A percentile compares a stretch with the other conserved stretches of the same genome.
Evolutionary conservation across 129 eudicot genomes (phyloP).

Genomic region (Calendula officinalis): DNA sequence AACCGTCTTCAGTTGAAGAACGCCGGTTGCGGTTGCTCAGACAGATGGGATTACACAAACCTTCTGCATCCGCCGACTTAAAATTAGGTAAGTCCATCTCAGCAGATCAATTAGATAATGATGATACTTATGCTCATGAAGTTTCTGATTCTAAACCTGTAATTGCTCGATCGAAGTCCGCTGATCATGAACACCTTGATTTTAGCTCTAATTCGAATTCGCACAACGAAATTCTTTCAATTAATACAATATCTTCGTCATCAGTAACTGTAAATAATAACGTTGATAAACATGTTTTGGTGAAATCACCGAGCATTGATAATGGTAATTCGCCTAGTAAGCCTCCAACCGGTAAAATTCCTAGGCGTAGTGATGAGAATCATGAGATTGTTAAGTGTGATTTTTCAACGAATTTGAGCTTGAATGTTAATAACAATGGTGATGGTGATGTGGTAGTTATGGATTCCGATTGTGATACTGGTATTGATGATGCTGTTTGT

Average conservation of each 20-base stretch:
- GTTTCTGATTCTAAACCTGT: constrained; percentile 20
- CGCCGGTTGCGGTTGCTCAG: constrained; percentile 77
- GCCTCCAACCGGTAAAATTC: constrained; percentile 54
- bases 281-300: constrained; percentile 28
- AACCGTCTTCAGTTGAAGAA: constrained; percentile 74
- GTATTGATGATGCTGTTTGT: constrained; percentile 41
- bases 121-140: background rate
- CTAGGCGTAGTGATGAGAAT: constrained; percentile 29
- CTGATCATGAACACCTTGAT: constrained; percentile 40
- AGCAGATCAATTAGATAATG: constrained; percentile 37
- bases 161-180: constrained; percentile 58
- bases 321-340: constrained; percentile 51
- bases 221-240: constrained; percentile 25
- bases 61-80: constrained; percentile 21
- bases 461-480: constrained; percentile 32
- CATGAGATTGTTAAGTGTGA: constrained; percentile 38
- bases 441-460: constrained; percentile 27
- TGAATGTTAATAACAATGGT: constrained; percentile 28
- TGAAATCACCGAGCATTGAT: constrained; percentile 32
- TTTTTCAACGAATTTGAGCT: constrained; percentile 6
- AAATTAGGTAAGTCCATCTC: constrained; percentile 44
- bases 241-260: constrained; percentile 22
- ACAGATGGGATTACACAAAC: constrained; percentile 62
- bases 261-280: constrained; percentile 43
- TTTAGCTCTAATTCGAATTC: constrained; percentile 18